Base-by-base conservation (phyloP, 2,329 filamentous ascomycete genomes). In the Arthrobotrys megalospora region DNA sequence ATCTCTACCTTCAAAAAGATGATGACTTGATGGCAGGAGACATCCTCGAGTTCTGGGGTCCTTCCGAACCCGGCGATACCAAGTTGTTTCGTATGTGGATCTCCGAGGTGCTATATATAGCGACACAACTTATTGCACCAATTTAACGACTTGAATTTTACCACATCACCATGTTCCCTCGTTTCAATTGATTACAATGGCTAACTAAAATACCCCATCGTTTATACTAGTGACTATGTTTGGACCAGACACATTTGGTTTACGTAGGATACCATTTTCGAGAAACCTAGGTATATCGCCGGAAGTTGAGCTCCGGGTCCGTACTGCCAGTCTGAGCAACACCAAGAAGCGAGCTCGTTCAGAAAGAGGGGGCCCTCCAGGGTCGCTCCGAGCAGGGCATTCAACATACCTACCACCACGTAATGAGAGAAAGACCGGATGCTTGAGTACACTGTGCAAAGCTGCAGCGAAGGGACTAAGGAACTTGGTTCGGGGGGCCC, bases 21-120 rank as follows among this genome's bases (percentile, higher is more conserved):
- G 65, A 50, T 11, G 65, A 55, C 12, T 34, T 76, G 6, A 64
- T 11, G 7, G 50, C 48, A n/a, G 65, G 65, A 3, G 72, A 76
- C 24, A 36, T 70, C 10, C 58, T 76, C 6, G 72, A 70, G 36
- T 76, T 76, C 32, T 76, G 72, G 72, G 65, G 72, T 0, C 72
- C 72, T 50, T 70, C 72, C 0, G 16, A 38, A 1, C 47, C 55
- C 4, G 41, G 55, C 6, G 2, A 65, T 3, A 47, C 38, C 12
- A 58, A 34, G 10, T 16, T 76, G 14, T 70, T 48, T 16, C 21
- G 72, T 76, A 60, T 5, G 72, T 64, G 12, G 24, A 28, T 28
- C 24, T 28, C 24, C 24, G 5, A 28, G 5, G 24, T 28, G 24
- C n/a, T 3, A 14, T 14, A 19, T 28, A 28, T 14, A 19, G 24